Evolutionary conservation across 208 protist species (phyloP), one percentile per base, ranked within the genome.

Genomic region (Trypanosoma caninum): DNA sequence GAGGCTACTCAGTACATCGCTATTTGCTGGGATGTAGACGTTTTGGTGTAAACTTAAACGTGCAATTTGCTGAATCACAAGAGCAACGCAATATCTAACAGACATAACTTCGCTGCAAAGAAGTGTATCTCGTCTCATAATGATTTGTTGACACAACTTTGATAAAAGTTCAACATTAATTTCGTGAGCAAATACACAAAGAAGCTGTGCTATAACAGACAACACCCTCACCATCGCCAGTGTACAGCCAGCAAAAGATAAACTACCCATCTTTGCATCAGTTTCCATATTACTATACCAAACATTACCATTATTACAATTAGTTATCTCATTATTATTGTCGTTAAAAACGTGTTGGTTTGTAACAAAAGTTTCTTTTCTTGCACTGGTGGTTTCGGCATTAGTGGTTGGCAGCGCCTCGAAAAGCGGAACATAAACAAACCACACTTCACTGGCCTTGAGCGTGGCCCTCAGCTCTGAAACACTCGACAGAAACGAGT

Each of bases 11-110:
- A 34, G 30, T 14, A 60, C 51, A 54, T 9, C 16, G 11, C 1
- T 18, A 50, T 65, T 55, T 0, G 57, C 41, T 38, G 65, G 33
- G 25, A 59, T 59, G 34, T 60, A 41, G 0, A 34, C 11, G 37
- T 74, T 81, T 31, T 72, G 59, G 28, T 72, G 18, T 3, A 58
- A 7, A 42, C 53, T 51, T 16, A 76, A 42, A 6, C 41, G 28
- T 10, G 78, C 57, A 37, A 85, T 54, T 22, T 69, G 52, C 13
- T 41, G n/a, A 37, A 72, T 48, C 16, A 73, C 30, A 59, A 5
- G 45, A 20, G 65, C 52, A 31, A 48, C 7, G n/a, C 18, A 65
- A 1, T 16, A 16, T 14, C 66, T n/a, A 53, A 63, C 57, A 47
- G 31, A 23, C 2, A 31, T 60, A 6, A 53, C 55, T 22, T 25